Evolutionary conservation across 768 basidiomycete species (phyloP).

Genomic region (Auricularia cornea): DNA sequence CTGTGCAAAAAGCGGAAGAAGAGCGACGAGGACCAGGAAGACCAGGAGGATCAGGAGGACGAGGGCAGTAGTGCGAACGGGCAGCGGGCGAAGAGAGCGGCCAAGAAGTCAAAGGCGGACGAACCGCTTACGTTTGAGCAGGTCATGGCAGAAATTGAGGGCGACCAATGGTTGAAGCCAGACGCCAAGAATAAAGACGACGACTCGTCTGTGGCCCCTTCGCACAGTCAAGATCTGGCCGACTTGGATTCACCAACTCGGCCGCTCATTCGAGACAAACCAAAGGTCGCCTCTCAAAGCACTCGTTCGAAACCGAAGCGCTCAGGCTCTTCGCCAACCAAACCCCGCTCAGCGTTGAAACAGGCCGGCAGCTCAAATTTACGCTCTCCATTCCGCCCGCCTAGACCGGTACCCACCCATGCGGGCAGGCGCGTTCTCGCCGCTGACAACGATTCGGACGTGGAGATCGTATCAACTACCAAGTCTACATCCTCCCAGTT

Average conservation of each 20-base stretch:
- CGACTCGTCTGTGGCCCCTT: not conserved
- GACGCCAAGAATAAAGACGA: not conserved
- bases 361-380: not conserved
- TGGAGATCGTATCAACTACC: slow-evolving; percentile 48
- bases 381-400: not conserved
- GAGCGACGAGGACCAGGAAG: slow-evolving; percentile 34
- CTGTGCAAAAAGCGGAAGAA: slow-evolving; percentile 45
- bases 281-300: not conserved
- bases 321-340: not conserved
- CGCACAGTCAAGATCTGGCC: not conserved
- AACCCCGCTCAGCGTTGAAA: not conserved
- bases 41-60: not conserved
- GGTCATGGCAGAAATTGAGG: slow-evolving; percentile 56
- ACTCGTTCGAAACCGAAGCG: not conserved
- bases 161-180: slow-evolving; percentile 37
- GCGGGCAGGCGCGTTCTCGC: not conserved
- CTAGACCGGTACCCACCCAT: not conserved
- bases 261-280: not conserved
- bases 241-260: not conserved
- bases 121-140: slow-evolving; percentile 17
- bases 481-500: not conserved
- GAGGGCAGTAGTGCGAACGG: too few relatives aligned
- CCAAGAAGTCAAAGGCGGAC: slow-evolving; percentile 26
- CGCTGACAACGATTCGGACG: slow-evolving; percentile 30
- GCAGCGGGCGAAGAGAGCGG: slow-evolving; percentile 16